Evolutionary conservation across 169 alveolate genomes (phyloP).

Genomic region (Eimeria acervulina): DNA sequence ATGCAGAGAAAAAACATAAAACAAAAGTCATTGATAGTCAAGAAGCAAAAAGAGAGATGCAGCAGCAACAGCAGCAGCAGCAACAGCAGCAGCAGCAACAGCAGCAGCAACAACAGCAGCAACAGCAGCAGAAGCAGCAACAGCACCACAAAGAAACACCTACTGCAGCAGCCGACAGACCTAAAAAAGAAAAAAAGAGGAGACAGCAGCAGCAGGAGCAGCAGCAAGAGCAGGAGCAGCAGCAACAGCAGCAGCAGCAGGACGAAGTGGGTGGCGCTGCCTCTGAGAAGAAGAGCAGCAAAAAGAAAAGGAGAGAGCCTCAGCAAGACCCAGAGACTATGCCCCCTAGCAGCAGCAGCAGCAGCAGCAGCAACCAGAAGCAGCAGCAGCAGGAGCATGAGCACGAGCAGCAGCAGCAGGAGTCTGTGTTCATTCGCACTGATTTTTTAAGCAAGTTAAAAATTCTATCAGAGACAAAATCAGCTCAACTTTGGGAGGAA

Average conservation of each 20-base stretch:
- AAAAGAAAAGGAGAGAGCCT: not conserved
- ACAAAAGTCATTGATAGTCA: not conserved
- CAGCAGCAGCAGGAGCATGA: no score
- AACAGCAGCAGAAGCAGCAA: conserved; percentile 10
- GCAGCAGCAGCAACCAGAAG: no score
- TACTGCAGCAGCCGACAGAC: not conserved
- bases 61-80: not conserved
- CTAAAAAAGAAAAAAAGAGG: not conserved
- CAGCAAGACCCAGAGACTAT: not conserved
- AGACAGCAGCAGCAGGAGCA: not conserved
- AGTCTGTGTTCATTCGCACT: not conserved
- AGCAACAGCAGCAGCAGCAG: conserved; percentile 1
- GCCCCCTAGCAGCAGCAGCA: not conserved
- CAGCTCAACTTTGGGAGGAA: not conserved
- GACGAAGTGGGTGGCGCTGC: not conserved
- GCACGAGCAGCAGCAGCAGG: no score
- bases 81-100: not conserved
- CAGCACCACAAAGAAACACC: no score
- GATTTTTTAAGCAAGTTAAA: not conserved
- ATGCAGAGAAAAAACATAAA: not conserved
- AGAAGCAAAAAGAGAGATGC: not conserved
- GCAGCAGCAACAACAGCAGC: conserved; percentile 9
- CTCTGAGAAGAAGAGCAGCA: not conserved
- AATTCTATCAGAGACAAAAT: not conserved
- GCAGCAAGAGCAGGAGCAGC: conserved; percentile 15